These are phyloP conservation scores for Volvariella surrecta DNA, from an alignment of 1,284 basidiomycete genomes.

Conservation along the genomic window DNA sequence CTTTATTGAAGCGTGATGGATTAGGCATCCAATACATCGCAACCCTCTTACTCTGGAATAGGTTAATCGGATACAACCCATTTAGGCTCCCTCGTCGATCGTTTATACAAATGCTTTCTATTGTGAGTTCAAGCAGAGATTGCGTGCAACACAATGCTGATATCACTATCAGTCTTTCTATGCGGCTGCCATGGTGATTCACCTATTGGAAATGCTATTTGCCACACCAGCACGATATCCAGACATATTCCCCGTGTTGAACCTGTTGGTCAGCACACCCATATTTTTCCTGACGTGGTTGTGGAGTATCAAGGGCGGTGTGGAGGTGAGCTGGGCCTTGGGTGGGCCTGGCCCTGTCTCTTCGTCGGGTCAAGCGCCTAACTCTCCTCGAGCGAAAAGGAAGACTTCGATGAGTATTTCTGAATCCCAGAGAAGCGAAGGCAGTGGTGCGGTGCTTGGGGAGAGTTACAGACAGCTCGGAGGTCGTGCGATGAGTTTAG, in stretches of 20 bases:
- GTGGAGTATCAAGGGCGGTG: slow-evolving; percentile 67
- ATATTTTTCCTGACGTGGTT: slow-evolving; percentile 71
- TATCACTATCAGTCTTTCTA: slow-evolving; percentile 49
- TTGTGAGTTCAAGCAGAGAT: slow-evolving; percentile 34
- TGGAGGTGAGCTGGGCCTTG: slow-evolving; percentile 61
- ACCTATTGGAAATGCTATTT: slow-evolving; percentile 56
- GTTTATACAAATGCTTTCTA: slow-evolving; percentile 46
- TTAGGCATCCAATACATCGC: slow-evolving; percentile 69
- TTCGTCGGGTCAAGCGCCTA: background rate
- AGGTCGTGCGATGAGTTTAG: slow-evolving; percentile 14
- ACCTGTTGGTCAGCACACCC: slow-evolving; percentile 75
- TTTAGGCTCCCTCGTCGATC: slow-evolving; percentile 31
- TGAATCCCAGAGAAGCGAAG: background rate
- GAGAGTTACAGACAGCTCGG: slow-evolving; percentile 13
- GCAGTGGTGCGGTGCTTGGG: background rate
- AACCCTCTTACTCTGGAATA: slow-evolving; percentile 72
- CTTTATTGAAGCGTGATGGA: slow-evolving; percentile 75
- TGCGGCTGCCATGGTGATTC: slow-evolving; percentile 43
- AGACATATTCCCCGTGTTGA: slow-evolving; percentile 80
- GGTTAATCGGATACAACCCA: slow-evolving; percentile 70
- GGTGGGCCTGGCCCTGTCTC: slow-evolving; percentile 20
- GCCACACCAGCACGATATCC: slow-evolving; percentile 70
- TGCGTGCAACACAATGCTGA: slow-evolving; percentile 2
- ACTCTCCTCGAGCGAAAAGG: background rate
- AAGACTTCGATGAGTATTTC: slow-evolving; percentile 1